These are phyloP conservation scores for Xylariaceae sp. DNA, from an alignment of 2,329 filamentous ascomycete genomes.

Conservation along the genomic window DNA sequence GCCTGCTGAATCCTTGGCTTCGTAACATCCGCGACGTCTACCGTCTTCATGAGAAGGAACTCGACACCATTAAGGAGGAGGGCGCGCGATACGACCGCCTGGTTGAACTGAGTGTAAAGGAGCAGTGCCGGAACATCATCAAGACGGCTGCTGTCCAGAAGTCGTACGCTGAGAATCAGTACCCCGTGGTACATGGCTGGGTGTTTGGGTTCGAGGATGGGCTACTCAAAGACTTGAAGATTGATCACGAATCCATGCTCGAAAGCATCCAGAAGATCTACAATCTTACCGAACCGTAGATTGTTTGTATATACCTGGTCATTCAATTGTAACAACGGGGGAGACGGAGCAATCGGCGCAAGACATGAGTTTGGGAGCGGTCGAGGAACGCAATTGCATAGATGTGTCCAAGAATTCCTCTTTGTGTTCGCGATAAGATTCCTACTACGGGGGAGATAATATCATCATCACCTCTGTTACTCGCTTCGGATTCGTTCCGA, in stretches of 20 bases:
- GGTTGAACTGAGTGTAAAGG: constrained; percentile 78
- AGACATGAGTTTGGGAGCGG: too few relatives aligned
- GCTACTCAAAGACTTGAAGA: constrained; percentile 60
- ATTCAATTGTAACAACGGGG: too few relatives aligned
- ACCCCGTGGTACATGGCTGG: constrained; percentile 70
- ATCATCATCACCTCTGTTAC: too few relatives aligned
- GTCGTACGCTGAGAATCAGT: constrained; percentile 58
- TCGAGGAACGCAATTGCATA: too few relatives aligned
- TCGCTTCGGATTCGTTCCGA: too few relatives aligned
- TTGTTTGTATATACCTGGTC: too few relatives aligned
- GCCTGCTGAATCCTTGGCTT: constrained; percentile 69
- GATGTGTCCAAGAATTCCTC: too few relatives aligned
- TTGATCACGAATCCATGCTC: constrained; percentile 57
- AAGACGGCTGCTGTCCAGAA: constrained; percentile 79
- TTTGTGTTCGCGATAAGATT: too few relatives aligned
- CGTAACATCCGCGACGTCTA: constrained; percentile 73
- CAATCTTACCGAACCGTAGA: constrained; percentile 39
- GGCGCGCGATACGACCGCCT: constrained; percentile 63
- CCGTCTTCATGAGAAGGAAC: constrained; percentile 65
- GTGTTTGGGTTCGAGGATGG: constrained; percentile 68
- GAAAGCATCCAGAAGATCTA: constrained; percentile 62
- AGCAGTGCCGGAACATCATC: constrained; percentile 73
- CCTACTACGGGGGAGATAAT: too few relatives aligned
- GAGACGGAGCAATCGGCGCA: too few relatives aligned
- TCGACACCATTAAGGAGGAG: constrained; percentile 59